Percentiles rank a stretch among this genome's conserved stretches.
phyloP scores from a whole-genome alignment of 176 grass and related monocot genomes.

The Secale cereale region DNA sequence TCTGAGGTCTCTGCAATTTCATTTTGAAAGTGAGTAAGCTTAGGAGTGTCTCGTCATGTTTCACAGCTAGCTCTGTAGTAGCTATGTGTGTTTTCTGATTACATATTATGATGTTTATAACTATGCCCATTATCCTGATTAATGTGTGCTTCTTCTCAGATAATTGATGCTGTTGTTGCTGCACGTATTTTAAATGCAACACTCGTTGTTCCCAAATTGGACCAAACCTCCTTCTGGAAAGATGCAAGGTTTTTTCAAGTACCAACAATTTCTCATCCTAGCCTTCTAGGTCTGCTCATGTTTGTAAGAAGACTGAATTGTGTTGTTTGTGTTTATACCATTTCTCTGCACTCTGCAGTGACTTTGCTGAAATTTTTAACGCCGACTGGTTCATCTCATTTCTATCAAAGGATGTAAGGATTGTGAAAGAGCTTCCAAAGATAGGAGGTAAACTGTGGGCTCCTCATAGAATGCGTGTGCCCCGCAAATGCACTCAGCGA shows the following conservation, averaged over 20 bases:
- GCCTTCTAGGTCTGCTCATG: background rate
- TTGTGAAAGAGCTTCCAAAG: constrained; percentile 78
- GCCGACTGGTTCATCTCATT: constrained; percentile 73
- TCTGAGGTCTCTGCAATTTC: background rate
- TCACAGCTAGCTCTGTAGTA: background rate
- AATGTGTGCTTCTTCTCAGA: constrained; percentile 53
- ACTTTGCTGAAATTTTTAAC: constrained; percentile 86
- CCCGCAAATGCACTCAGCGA: constrained; percentile 77
- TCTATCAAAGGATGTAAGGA: constrained; percentile 81
- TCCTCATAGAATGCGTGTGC: constrained; percentile 89
- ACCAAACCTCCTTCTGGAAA: constrained; percentile 96
- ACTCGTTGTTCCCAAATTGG: constrained; percentile 85
- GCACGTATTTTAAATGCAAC: constrained; percentile 90
- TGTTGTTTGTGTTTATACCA: constrained; percentile 37
- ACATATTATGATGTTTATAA: constrained; percentile 2
- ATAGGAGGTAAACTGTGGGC: constrained; percentile 48
- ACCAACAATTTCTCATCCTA: constrained; percentile 1
- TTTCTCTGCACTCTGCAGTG: constrained; percentile 72
- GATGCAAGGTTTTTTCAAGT: constrained; percentile 74
- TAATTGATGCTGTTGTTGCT: constrained; percentile 93
- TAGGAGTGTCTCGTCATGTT: background rate
- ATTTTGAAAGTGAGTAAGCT: background rate
- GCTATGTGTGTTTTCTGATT: background rate
- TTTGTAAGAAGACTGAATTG: constrained; percentile 14
- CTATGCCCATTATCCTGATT: constrained; percentile 16